A percentile compares a stretch with the other conserved stretches of the same genome.
Evolutionary conservation across 164 flowering plant species (phyloP).

Genomic region (Umbellularia californica): DNA sequence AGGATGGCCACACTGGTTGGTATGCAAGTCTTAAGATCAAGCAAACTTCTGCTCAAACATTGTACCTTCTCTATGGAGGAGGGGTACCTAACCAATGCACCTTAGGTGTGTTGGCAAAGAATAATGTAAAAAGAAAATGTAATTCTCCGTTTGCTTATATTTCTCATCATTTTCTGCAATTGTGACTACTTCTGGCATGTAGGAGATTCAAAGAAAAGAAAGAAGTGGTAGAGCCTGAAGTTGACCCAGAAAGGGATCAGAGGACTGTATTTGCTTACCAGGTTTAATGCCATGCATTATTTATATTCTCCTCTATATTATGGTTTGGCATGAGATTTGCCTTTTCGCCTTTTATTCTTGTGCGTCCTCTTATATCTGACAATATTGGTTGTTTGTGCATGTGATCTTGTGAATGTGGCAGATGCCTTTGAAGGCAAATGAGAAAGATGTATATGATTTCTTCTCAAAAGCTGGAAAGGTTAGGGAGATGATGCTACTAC

Average conservation of each 20-base stretch:
- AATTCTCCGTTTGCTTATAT: neutral
- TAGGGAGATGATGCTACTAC: constrained; percentile 17
- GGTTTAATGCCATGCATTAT: constrained; percentile 33
- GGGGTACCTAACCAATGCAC: too few relatives aligned
- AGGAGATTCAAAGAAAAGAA: constrained; percentile 77
- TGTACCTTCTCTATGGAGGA: too few relatives aligned
- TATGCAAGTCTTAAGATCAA: too few relatives aligned
- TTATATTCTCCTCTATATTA: neutral
- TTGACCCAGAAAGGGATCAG: constrained; percentile 98
- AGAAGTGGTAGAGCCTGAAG: constrained; percentile 82
- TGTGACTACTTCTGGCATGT: constrained; percentile 4
- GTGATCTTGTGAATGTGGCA: constrained; percentile 24
- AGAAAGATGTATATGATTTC: constrained; percentile 88
- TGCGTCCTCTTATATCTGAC: neutral
- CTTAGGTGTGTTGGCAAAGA: too few relatives aligned
- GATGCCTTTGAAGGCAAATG: constrained; percentile 94
- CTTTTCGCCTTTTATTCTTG: neutral
- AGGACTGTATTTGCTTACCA: constrained; percentile 99
- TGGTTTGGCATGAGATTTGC: neutral
- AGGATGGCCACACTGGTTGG: too few relatives aligned
- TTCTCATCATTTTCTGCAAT: neutral
- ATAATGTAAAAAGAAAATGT: too few relatives aligned
- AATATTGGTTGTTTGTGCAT: neutral
- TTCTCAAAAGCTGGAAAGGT: constrained; percentile 98
- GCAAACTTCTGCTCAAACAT: too few relatives aligned